These are phyloP conservation scores for Jatropha podagrica DNA, from an alignment of 441 rosid genomes.

Conservation along the genomic window DNA sequence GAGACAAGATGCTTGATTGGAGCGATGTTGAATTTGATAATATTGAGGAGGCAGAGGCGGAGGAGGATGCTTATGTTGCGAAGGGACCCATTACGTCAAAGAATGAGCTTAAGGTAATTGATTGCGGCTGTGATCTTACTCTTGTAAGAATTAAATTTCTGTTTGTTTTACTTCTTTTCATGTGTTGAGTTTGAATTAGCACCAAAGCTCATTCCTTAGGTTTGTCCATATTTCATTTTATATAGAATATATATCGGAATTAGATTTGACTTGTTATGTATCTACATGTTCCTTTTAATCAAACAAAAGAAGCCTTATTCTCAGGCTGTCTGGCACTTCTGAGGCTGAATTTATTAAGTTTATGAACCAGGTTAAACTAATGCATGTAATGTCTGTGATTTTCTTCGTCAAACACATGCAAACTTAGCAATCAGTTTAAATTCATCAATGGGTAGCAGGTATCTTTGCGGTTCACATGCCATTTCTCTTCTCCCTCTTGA, in stretches of 20 bases:
- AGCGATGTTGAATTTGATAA: conserved; percentile 38
- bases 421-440: not conserved
- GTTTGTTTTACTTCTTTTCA: not conserved
- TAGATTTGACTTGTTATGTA: no score
- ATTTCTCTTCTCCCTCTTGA: not conserved
- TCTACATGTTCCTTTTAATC: no score
- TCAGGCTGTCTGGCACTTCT: not conserved
- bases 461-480: not conserved
- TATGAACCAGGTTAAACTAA: not conserved
- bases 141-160: not conserved
- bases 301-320: no score
- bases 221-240: not conserved
- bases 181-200: not conserved
- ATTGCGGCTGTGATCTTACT: not conserved
- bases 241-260: not conserved
- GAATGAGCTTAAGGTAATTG: conserved; percentile 74
- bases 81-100: conserved; percentile 72
- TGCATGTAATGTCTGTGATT: not conserved
- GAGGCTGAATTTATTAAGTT: not conserved
- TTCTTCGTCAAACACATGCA: not conserved
- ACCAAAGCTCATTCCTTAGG: not conserved
- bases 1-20: conserved; percentile 47
- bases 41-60: conserved; percentile 8
- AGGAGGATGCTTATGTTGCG: conserved; percentile 37
- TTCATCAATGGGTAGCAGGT: not conserved